These are phyloP conservation scores for Mimosa bimucronata DNA, from an alignment of 306 rosid genomes.

Conservation along the genomic window DNA sequence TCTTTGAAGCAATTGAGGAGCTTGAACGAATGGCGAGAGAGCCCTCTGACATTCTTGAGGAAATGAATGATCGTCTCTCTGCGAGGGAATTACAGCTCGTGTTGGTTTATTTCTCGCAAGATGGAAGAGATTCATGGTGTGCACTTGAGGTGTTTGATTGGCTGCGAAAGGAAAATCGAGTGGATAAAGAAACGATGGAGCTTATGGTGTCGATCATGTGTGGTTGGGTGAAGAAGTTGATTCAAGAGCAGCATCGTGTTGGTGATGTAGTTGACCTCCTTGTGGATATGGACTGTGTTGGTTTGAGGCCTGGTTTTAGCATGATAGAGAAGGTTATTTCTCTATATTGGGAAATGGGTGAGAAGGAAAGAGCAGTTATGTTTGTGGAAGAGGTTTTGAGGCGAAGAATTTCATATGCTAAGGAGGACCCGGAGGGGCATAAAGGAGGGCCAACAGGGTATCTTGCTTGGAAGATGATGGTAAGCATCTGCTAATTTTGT, in stretches of 20 bases:
- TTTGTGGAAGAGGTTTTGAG: constrained; percentile 84
- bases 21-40: constrained; percentile 92
- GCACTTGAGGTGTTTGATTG: constrained; percentile 98
- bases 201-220: constrained; percentile 96
- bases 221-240: constrained; percentile 86
- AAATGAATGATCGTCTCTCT: constrained; percentile 91
- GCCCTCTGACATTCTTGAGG: constrained; percentile 93
- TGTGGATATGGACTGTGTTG: constrained; percentile 96
- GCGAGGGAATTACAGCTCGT: constrained; percentile 90
- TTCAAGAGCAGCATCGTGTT: constrained; percentile 62
- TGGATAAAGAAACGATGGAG: constrained; percentile 97
- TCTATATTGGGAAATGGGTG: constrained; percentile 94
- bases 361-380: constrained; percentile 63
- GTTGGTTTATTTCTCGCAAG: constrained; percentile 89
- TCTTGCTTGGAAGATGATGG: constrained; percentile 99
- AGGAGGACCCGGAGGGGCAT: constrained; percentile 57
- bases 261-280: constrained; percentile 90
- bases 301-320: constrained; percentile 87
- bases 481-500: constrained; percentile 35
- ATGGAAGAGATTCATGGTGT: constrained; percentile 98
- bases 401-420: constrained; percentile 59
- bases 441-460: constrained; percentile 96
- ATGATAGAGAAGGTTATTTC: constrained; percentile 95
- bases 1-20: constrained; percentile 91
- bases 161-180: constrained; percentile 89